Conservation (phyloP, 2,329 filamentous ascomycete species). For the Chaetomiaceae sp. region DNA sequence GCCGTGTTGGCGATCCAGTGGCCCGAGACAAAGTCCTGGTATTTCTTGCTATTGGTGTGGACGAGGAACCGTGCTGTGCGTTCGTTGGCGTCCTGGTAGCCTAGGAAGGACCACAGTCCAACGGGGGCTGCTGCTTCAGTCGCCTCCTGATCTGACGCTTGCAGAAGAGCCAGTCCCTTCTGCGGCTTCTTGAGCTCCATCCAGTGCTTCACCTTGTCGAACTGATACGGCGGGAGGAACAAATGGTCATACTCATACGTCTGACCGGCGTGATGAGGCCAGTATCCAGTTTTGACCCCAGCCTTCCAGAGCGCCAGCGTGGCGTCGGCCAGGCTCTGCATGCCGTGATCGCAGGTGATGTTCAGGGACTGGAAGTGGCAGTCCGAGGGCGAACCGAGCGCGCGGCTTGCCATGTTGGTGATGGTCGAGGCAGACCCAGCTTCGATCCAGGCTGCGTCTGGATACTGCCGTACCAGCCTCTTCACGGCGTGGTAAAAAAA, state of each 20-base stretch:
- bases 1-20: slow-evolving; percentile 37
- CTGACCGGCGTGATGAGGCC: slow-evolving; percentile 31
- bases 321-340: slow-evolving; percentile 22
- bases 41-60: slow-evolving; percentile 33
- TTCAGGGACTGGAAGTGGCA: slow-evolving; percentile 23
- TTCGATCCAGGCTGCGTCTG: slow-evolving; percentile 33
- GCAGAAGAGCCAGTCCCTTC: neutral
- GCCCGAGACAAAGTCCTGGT: slow-evolving; percentile 29
- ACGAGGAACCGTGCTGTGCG: slow-evolving; percentile 34
- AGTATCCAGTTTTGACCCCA: slow-evolving; percentile 32
- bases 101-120: slow-evolving; percentile 16
- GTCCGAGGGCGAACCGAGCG: slow-evolving; percentile 32
- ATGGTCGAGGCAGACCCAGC: slow-evolving; percentile 36
- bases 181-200: slow-evolving; percentile 21
- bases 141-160: slow-evolving; percentile 9
- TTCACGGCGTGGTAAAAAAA: slow-evolving; percentile 38
- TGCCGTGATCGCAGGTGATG: slow-evolving; percentile 20
- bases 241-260: slow-evolving; percentile 15
- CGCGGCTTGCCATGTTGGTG: slow-evolving; percentile 29
- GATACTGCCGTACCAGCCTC: slow-evolving; percentile 29
- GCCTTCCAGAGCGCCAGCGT: slow-evolving; percentile 34
- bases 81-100: slow-evolving; percentile 11
- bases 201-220: slow-evolving; percentile 33
- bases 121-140: neutral
- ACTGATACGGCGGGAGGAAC: slow-evolving; percentile 36